Evolutionary conservation across 23 red algal species (phyloP).

Genomic region (Agarophyton chilense): DNA sequence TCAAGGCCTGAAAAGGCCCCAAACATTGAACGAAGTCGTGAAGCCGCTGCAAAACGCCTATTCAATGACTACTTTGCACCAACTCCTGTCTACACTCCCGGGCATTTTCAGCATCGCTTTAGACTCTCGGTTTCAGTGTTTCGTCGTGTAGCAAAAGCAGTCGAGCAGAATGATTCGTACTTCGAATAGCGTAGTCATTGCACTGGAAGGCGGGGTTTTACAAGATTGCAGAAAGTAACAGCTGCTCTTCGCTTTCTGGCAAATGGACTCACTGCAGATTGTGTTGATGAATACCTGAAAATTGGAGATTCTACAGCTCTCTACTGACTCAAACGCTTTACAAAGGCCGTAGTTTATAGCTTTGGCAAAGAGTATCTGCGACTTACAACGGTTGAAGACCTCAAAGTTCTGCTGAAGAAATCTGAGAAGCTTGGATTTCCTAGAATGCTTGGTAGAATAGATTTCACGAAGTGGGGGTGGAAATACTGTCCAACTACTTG

Average conservation of each 20-base stretch:
- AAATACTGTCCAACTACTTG: slow-evolving; percentile 34
- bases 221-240: not conserved
- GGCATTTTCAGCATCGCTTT: not conserved
- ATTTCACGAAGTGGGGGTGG: slow-evolving; percentile 11
- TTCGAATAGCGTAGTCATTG: not conserved
- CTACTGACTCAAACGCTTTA: not conserved
- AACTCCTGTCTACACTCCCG: not conserved
- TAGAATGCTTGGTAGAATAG: slow-evolving; percentile 23
- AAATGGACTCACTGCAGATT: not conserved
- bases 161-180: not conserved
- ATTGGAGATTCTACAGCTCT: not conserved
- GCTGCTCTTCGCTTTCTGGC: not conserved
- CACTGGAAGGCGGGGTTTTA: not conserved
- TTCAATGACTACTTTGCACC: not conserved
- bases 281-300: not conserved
- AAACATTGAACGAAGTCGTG: not conserved
- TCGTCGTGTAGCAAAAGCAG: not conserved
- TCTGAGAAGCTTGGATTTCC: not conserved
- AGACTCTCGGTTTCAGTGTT: not conserved
- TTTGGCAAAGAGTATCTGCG: not conserved
- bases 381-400: not conserved
- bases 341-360: not conserved
- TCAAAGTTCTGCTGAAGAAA: not conserved
- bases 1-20: no score
- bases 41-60: not conserved